Evolutionary conservation across 169 alveolate species (phyloP).

Genomic region (Plasmodium cynomolgi): DNA sequence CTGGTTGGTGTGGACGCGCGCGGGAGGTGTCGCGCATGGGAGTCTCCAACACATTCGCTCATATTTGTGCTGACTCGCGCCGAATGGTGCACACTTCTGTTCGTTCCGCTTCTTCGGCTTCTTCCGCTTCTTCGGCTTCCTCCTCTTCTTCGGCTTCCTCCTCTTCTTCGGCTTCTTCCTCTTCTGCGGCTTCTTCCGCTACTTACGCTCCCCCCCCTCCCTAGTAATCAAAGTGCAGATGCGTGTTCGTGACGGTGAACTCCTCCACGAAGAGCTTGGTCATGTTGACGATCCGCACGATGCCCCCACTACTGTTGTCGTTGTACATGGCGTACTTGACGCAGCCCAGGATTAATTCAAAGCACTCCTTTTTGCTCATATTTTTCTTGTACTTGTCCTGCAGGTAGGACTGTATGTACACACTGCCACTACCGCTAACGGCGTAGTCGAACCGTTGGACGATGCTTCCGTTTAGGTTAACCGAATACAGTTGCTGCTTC

Average conservation of each 20-base stretch:
- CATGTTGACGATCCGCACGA: conserved; percentile 85
- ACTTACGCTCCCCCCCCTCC: neutral
- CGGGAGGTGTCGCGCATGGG: neutral
- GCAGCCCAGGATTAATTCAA: conserved; percentile 83
- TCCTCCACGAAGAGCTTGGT: conserved; percentile 77
- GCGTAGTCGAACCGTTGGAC: conserved; percentile 86
- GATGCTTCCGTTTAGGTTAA: conserved; percentile 93
- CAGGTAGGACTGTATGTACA: conserved; percentile 90
- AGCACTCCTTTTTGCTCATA: conserved; percentile 91
- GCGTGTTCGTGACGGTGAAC: conserved; percentile 58
- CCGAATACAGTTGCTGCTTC: conserved; percentile 89
- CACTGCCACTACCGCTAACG: conserved; percentile 94
- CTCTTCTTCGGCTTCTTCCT: neutral
- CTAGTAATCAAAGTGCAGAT: conserved; percentile 34
- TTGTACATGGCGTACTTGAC: conserved; percentile 92
- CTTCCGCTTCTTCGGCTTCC: neutral
- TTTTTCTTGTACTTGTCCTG: conserved; percentile 88
- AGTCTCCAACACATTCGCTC: neutral
- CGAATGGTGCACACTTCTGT: neutral
- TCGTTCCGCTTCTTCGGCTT: neutral
- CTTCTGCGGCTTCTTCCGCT: neutral
- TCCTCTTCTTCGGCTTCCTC: too few relatives aligned
- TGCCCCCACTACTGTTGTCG: conserved; percentile 95
- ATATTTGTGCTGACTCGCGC: neutral
- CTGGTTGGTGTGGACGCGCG: neutral